These are phyloP conservation scores for Diaporthe humulicola DNA, from an alignment of 2,329 filamentous ascomycete genomes.

Conservation along the genomic window DNA sequence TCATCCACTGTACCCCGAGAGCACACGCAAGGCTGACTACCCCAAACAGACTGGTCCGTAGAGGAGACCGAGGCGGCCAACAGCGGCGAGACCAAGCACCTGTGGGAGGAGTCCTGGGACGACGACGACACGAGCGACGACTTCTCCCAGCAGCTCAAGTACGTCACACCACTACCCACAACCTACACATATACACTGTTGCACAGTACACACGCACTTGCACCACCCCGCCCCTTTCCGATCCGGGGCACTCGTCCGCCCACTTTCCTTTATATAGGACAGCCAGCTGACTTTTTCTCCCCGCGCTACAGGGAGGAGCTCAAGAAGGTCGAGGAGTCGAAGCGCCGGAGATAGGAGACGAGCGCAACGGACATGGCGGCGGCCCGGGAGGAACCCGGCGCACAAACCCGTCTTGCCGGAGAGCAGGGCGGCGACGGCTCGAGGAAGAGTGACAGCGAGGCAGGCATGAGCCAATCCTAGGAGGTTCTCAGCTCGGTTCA, in stretches of 20 bases:
- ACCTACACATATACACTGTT: background rate
- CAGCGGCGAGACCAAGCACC: conserved; percentile 77
- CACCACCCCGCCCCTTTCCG: background rate
- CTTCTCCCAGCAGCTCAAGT: conserved; percentile 96
- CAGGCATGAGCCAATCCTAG: background rate
- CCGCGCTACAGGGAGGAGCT: conserved; percentile 79
- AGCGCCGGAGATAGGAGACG: conserved; percentile 65
- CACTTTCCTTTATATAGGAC: background rate
- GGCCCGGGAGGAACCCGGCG: background rate
- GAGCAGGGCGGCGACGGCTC: background rate
- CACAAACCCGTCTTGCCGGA: background rate
- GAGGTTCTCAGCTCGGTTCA: background rate
- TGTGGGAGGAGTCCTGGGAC: conserved; percentile 99
- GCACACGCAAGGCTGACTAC: background rate
- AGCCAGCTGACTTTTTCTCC: background rate
- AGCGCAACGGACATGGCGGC: background rate
- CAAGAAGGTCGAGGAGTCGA: conserved; percentile 89
- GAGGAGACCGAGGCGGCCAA: conserved; percentile 88
- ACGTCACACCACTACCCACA: conserved; percentile 50
- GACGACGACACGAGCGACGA: conserved; percentile 98
- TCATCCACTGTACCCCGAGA: conserved; percentile 14
- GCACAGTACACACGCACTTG: background rate
- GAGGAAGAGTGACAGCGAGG: background rate
- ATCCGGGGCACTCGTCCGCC: too few relatives aligned
- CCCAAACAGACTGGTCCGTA: conserved; percentile 83